Base-by-base conservation (phyloP, 1,284 basidiomycete genomes). In the Mycosarcoma mackinlayi region DNA sequence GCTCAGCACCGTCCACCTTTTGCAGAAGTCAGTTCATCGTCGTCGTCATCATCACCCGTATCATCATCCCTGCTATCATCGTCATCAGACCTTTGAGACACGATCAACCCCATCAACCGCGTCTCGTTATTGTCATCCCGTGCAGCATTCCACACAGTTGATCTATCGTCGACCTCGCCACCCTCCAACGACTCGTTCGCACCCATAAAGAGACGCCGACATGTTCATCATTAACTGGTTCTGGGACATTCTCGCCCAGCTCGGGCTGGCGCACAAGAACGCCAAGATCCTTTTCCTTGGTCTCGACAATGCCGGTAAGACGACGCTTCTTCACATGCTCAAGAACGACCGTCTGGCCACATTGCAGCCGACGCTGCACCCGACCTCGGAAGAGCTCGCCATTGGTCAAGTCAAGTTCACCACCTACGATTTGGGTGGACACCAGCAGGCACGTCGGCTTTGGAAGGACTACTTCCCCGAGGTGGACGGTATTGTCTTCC, bases 401-500 rank as follows among this genome's bases (percentile, higher is more conserved):
- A 98, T 98, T 84, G 96, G 96, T 65, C 94, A 93, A 81, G 92
- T 98, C 81, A 98, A 97, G 84, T 99, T 99, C 86, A 98, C 94
- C 24, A 98, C 96, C 0, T 96, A 98, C 81, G 96, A 99, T 84
- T 87, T 99, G 57, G 96, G 96, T 80, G 96, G 96, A 83, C 95
- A 98, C 86, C 89, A 91, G 84, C 95, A 98, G 84, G 93, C 96
- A 54, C 94, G 96, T 78, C 92, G 96, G 78, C 90, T 98, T 83
- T 99, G 96, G 96, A 90, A 93, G 73, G 95, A 99, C 85, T 99
- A 98, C 87, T 98, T 98, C 90, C 95, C 96, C 56, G 96, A 98
- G 85, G 96, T 98, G 40, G 94, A 99, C 82, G 96, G 93, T 30
- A 98, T 99, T 78, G 90, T 98, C 82, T 99, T 98, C 88, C 87